These are phyloP conservation scores for Penicillium sp. DNA, from an alignment of 2,329 filamentous ascomycete genomes.

Conservation along the genomic window DNA sequence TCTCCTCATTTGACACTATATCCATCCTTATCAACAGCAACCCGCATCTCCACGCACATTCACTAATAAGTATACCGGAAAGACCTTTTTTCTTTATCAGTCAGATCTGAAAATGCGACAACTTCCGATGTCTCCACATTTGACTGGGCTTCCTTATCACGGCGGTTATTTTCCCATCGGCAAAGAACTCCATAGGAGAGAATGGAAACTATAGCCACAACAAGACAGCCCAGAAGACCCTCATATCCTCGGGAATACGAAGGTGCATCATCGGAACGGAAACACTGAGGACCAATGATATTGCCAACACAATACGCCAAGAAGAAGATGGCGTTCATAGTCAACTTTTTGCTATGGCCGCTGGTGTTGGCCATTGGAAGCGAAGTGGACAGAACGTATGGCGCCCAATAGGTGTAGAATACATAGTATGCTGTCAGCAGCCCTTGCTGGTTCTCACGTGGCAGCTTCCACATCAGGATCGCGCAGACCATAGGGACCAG, in stretches of 20 bases:
- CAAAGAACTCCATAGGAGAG: constrained; percentile 20
- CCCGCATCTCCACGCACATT: background rate
- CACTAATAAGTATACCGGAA: constrained; percentile 23
- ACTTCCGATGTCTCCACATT: constrained; percentile 5
- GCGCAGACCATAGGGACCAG: constrained; percentile 26
- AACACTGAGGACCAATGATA: constrained; percentile 17
- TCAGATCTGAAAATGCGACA: constrained; percentile 20
- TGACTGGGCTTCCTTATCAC: constrained; percentile 12
- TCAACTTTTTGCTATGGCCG: constrained; percentile 29
- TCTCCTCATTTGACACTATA: background rate
- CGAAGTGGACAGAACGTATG: constrained; percentile 32
- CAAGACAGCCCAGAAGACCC: constrained; percentile 18
- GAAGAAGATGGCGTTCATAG: constrained; percentile 26
- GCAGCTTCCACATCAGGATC: constrained; percentile 33
- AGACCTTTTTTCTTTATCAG: constrained; percentile 22
- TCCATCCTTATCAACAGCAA: background rate
- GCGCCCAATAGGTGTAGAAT: constrained; percentile 34
- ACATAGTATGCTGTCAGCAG: constrained; percentile 39
- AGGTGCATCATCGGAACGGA: constrained; percentile 17
- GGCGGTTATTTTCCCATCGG: constrained; percentile 18
- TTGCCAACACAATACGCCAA: constrained; percentile 27
- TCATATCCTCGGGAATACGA: constrained; percentile 20
- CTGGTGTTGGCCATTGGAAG: constrained; percentile 28
- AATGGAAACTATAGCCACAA: constrained; percentile 18
- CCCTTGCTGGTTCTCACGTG: constrained; percentile 34